A percentile compares a stretch with the other conserved stretches of the same genome.
Conservation (phyloP, 352 stramenopile species). For the Phytophthora macrochlamydospora region DNA sequence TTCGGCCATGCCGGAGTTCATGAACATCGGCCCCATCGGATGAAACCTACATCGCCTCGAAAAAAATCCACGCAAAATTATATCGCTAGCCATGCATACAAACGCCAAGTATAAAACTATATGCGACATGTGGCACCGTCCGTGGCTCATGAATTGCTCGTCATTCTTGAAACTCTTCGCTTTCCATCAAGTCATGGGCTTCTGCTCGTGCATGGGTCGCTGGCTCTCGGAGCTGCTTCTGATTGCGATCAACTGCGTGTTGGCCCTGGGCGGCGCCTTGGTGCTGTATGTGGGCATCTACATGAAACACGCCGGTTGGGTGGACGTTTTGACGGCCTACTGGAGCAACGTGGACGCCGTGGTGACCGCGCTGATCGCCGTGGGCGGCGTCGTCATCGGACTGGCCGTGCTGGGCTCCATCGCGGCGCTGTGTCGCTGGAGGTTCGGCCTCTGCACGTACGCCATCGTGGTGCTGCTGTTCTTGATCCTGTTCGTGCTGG, state of each 20-base stretch:
- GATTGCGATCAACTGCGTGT: constrained; percentile 59
- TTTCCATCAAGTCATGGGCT: constrained; percentile 13
- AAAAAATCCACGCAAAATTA: neutral
- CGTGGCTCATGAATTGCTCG: neutral
- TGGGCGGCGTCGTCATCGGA: constrained; percentile 60
- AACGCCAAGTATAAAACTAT: neutral
- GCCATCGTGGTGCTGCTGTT: constrained; percentile 55
- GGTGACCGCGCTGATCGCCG: constrained; percentile 51
- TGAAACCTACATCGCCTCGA: no score
- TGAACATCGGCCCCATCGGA: no score
- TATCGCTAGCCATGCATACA: neutral
- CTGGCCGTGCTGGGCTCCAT: constrained; percentile 63
- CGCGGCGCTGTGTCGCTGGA: constrained; percentile 58
- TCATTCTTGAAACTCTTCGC: constrained; percentile 27
- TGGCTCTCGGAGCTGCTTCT: constrained; percentile 45
- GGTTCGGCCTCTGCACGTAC: constrained; percentile 62
- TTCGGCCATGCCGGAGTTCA: no score
- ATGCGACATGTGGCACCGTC: neutral
- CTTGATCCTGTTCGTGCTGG: constrained; percentile 51
- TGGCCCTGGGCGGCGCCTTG: constrained; percentile 58
- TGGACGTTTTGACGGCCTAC: constrained; percentile 58
- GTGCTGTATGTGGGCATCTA: constrained; percentile 56
- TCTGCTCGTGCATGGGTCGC: constrained; percentile 23
- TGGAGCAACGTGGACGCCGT: constrained; percentile 51
- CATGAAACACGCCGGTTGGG: constrained; percentile 49